phyloP scores from a whole-genome alignment of 805 yeast species.

The Ogataea thermomethanolica region DNA sequence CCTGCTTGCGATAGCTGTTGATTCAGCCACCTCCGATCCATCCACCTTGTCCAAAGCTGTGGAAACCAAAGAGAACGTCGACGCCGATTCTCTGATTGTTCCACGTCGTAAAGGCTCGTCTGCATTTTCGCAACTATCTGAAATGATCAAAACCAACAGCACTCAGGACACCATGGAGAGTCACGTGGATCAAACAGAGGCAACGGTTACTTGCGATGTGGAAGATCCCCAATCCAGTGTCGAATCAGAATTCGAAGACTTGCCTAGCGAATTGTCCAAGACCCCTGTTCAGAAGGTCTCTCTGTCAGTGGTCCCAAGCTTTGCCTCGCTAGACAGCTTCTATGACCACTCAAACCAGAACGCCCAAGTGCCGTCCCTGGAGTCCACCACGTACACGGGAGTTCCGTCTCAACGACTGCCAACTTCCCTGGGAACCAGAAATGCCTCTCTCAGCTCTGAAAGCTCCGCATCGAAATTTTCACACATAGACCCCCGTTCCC shows the following conservation, averaged over 20 bases:
- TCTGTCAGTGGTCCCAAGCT: conserved; percentile 66
- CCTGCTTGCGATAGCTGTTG: conserved; percentile 21
- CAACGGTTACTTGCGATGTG: conserved; percentile 11
- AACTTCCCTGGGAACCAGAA: conserved; percentile 4
- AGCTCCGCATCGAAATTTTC: conserved; percentile 5
- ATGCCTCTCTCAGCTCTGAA: conserved; percentile 5
- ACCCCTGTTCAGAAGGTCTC: conserved; percentile 5
- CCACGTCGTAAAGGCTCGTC: conserved; percentile 16
- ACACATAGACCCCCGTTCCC: background rate
- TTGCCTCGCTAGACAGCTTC: conserved; percentile 72
- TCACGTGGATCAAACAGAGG: conserved; percentile 13
- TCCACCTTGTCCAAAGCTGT: conserved; percentile 23
- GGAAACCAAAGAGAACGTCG: conserved; percentile 24
- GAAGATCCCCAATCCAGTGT: background rate
- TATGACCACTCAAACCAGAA: conserved; percentile 35
- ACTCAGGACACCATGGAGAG: conserved; percentile 2
- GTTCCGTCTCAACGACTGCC: conserved; percentile 14
- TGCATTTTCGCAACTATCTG: conserved; percentile 22
- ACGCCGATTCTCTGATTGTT: conserved; percentile 17
- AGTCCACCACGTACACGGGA: conserved; percentile 5
- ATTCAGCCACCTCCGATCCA: conserved; percentile 33
- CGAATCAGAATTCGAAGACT: conserved; percentile 23
- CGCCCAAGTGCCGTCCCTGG: background rate
- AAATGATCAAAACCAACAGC: conserved; percentile 16
- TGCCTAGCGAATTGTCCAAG: conserved; percentile 3